These are phyloP conservation scores for Psilocybe mexicana DNA, from an alignment of 1,284 basidiomycete genomes.

Conservation along the genomic window DNA sequence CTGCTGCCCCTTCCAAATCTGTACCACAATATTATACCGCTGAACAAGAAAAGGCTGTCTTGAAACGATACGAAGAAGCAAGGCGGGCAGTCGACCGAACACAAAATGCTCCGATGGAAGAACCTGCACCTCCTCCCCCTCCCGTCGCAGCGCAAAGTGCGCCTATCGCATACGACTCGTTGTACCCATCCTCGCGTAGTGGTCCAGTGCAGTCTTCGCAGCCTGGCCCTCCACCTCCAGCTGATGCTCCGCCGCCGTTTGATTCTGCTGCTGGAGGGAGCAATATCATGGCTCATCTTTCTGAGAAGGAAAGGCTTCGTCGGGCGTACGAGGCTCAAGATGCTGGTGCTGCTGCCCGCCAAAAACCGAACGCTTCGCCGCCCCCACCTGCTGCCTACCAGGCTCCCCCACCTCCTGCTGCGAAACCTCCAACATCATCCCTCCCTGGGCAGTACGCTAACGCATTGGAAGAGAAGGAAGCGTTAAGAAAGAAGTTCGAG, in stretches of 20 bases:
- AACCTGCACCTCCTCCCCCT: slow-evolving; percentile 16
- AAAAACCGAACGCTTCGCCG: slow-evolving; percentile 20
- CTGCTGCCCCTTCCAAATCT: slow-evolving; percentile 17
- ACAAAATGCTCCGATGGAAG: slow-evolving; percentile 28
- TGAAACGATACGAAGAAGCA: slow-evolving; percentile 68
- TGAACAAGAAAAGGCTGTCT: slow-evolving; percentile 61
- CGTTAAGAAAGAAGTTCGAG: slow-evolving; percentile 47
- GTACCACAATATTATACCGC: slow-evolving; percentile 46
- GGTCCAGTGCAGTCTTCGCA: slow-evolving; percentile 22
- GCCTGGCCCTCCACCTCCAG: slow-evolving; percentile 18
- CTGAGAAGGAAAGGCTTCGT: slow-evolving; percentile 55
- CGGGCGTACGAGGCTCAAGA: slow-evolving; percentile 66
- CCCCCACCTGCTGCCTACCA: slow-evolving; percentile 19
- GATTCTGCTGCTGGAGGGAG: slow-evolving; percentile 37
- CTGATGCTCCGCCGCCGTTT: slow-evolving; percentile 50
- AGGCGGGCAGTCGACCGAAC: slow-evolving; percentile 65
- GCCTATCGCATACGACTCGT: slow-evolving; percentile 58
- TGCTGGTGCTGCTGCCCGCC: slow-evolving; percentile 39
- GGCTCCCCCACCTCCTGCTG: slow-evolving; percentile 15
- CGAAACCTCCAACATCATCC: slow-evolving; percentile 18
- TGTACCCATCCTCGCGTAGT: slow-evolving; percentile 42
- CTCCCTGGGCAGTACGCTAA: slow-evolving; percentile 26
- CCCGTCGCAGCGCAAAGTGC: slow-evolving; percentile 36
- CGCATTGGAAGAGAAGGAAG: slow-evolving; percentile 55
- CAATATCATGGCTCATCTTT: slow-evolving; percentile 39